Percentiles rank a stretch among this genome's conserved stretches.
These are phyloP conservation scores for Cordyceps tenuipes DNA, from an alignment of 2,329 filamentous ascomycete genomes.

Conservation along the genomic window DNA sequence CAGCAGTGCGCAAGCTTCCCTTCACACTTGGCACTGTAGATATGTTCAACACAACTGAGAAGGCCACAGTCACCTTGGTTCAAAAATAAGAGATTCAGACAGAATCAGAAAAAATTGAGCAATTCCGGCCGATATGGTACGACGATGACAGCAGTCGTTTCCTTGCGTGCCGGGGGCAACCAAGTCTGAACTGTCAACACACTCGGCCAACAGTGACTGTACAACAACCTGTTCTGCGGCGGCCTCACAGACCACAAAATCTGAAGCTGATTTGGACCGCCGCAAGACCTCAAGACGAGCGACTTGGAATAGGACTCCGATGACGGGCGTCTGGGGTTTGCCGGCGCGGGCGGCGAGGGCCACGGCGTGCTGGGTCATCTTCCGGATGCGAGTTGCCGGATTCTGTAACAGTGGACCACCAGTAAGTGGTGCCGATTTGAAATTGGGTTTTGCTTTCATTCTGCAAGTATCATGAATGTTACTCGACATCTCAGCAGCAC, in stretches of 20 bases:
- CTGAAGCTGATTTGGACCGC: slow-evolving; percentile 16
- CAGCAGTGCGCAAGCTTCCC: not conserved
- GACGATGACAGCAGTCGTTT: not conserved
- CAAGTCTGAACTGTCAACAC: slow-evolving; percentile 16
- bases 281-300: not conserved
- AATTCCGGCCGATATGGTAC: too few species aligned
- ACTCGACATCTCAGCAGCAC: not conserved
- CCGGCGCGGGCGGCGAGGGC: slow-evolving; percentile 28
- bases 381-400: not conserved
- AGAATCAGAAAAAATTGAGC: not conserved
- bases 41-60: not conserved
- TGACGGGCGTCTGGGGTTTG: slow-evolving; percentile 15
- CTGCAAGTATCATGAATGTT: not conserved
- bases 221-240: slow-evolving; percentile 32
- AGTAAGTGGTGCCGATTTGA: not conserved
- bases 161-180: slow-evolving; percentile 11
- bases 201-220: slow-evolving; percentile 25
- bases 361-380: slow-evolving; percentile 27
- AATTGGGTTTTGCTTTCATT: not conserved
- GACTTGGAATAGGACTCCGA: slow-evolving; percentile 14
- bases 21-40: not conserved
- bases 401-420: not conserved
- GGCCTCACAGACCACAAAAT: slow-evolving; percentile 33
- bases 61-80: not conserved
- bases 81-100: not conserved